Evolutionary conservation across 306 rosid species (phyloP).

Genomic region (Prinsepia uniflora): DNA sequence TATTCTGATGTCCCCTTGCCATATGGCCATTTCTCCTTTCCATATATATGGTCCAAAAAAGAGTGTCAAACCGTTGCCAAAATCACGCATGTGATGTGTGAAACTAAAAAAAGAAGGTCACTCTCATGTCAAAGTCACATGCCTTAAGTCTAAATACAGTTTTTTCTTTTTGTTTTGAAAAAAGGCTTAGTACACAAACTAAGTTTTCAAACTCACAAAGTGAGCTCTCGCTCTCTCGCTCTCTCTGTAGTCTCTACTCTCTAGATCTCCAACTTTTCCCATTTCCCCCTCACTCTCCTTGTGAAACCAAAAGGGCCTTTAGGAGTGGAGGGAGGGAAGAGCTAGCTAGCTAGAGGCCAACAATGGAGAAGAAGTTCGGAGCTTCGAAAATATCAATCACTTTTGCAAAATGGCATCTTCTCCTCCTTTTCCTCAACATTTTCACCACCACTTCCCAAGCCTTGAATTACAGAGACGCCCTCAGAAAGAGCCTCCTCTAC

Average conservation of each 20-base stretch:
- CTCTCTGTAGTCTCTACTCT: not conserved
- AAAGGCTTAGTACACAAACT: not conserved
- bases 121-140: conserved; percentile 18
- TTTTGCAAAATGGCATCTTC: conserved; percentile 30
- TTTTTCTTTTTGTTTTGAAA: too few species aligned
- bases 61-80: not conserved
- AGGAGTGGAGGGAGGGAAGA: conserved; percentile 46
- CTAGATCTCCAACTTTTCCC: conserved; percentile 8
- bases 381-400: conserved; percentile 16
- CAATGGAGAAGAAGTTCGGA: conserved; percentile 33
- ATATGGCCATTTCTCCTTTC: not conserved
- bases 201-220: conserved; percentile 15
- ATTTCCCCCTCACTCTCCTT: conserved; percentile 53
- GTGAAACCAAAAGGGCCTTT: conserved; percentile 12
- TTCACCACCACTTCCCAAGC: conserved; percentile 27
- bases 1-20: too few species aligned
- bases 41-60: not conserved
- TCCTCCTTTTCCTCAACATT: conserved; percentile 21
- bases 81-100: not conserved
- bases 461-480: conserved; percentile 72
- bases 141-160: not conserved
- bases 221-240: too few species aligned
- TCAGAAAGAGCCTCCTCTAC: conserved; percentile 79
- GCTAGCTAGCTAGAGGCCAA: not conserved
- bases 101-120: not conserved